Percentiles rank a stretch among this genome's conserved stretches.
These are phyloP conservation scores for Astrothelium subdiscretum DNA, from an alignment of 495 filamentous ascomycete species.

Conservation along the genomic window DNA sequence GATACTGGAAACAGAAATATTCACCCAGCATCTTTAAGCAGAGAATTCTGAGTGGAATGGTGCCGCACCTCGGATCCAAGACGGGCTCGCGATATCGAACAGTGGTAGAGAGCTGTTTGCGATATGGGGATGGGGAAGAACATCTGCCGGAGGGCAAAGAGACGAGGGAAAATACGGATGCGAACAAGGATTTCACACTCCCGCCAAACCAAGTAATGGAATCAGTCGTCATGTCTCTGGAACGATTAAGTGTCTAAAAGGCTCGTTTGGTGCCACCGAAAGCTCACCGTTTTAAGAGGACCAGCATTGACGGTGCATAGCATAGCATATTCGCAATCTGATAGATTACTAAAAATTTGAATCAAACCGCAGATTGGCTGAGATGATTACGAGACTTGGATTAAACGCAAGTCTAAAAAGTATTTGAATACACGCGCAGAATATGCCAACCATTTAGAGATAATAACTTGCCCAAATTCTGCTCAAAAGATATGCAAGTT, in stretches of 20 bases:
- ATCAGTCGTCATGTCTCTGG: constrained; percentile 21
- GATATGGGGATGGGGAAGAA: not conserved
- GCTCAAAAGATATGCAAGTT: no score
- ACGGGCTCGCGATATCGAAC: constrained; percentile 20
- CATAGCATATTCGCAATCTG: no score
- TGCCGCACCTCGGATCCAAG: constrained; percentile 25
- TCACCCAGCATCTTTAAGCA: constrained; percentile 21
- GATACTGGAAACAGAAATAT: constrained; percentile 23
- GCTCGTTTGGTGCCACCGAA: not conserved
- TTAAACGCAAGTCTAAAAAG: no score
- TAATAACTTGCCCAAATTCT: not conserved
- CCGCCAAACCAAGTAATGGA: constrained; percentile 21
- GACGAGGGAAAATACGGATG: constrained; percentile 6
- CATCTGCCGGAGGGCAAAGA: not conserved
- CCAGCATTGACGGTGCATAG: not conserved
- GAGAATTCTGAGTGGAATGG: constrained; percentile 20
- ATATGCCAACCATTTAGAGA: not conserved
- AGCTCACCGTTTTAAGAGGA: not conserved
- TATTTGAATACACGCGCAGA: not conserved
- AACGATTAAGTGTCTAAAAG: constrained; percentile 18
- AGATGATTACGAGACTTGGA: no score
- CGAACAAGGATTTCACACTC: constrained; percentile 9
- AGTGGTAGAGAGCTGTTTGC: constrained; percentile 22
- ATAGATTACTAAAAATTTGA: no score
- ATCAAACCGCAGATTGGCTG: no score